Conservation (phyloP, 1,284 basidiomycete genomes). For the Leccinum brunneo-olivaceum region DNA sequence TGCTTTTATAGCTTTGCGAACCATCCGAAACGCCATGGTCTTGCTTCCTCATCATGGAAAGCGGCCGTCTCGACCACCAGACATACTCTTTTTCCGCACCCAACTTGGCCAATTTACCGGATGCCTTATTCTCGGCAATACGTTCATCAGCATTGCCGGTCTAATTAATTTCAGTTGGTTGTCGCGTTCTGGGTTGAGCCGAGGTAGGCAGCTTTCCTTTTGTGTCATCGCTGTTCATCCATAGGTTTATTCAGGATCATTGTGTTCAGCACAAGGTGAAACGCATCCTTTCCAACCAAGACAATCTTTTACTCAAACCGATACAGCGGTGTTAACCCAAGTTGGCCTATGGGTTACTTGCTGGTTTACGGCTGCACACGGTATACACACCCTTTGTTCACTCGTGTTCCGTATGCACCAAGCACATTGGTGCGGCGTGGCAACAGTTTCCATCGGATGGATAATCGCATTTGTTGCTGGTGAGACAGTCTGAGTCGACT, state of each 20-base stretch:
- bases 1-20: slow-evolving; percentile 15
- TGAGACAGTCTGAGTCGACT: slow-evolving; percentile 23
- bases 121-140: slow-evolving; percentile 55
- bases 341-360: slow-evolving; percentile 54
- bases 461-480: slow-evolving; percentile 40
- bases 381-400: slow-evolving; percentile 62
- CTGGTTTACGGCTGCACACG: slow-evolving; percentile 60
- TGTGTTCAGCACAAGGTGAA: slow-evolving; percentile 55
- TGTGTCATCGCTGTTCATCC: slow-evolving; percentile 1
- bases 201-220: slow-evolving; percentile 35
- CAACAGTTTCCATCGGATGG: slow-evolving; percentile 50
- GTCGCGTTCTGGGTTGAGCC: slow-evolving; percentile 33
- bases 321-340: slow-evolving; percentile 49
- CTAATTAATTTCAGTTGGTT: slow-evolving; percentile 37
- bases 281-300: neutral
- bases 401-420: slow-evolving; percentile 52
- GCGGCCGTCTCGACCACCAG: slow-evolving; percentile 27
- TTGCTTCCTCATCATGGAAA: slow-evolving; percentile 15
- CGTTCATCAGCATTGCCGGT: slow-evolving; percentile 47
- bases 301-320: slow-evolving; percentile 1
- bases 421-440: slow-evolving; percentile 40
- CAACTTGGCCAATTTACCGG: slow-evolving; percentile 62
- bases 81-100: slow-evolving; percentile 61
- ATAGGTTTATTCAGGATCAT: slow-evolving; percentile 22
- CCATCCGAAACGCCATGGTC: slow-evolving; percentile 22